phyloP scores from a whole-genome alignment of 2,329 filamentous ascomycete genomes.

The Neoascochyta sp. region DNA sequence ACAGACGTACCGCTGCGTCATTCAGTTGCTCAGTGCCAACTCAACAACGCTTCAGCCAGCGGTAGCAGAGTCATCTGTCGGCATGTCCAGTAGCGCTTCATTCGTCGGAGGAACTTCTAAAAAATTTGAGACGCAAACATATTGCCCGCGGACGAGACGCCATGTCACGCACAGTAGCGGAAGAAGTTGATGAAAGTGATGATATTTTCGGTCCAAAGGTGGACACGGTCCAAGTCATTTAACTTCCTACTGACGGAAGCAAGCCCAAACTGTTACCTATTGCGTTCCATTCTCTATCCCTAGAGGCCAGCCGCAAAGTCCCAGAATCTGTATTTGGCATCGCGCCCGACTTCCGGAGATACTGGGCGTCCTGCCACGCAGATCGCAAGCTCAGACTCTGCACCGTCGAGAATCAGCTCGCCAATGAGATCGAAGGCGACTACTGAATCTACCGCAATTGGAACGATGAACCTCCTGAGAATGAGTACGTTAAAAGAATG shows the following conservation, averaged over 20 bases:
- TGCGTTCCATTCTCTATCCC: background rate
- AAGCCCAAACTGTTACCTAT: slow-evolving; percentile 1
- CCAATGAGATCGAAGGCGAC: background rate
- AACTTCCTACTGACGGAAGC: slow-evolving; percentile 1
- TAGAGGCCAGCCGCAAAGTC: background rate
- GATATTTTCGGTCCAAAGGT: background rate
- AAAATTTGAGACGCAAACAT: slow-evolving; percentile 1
- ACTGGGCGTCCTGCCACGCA: slow-evolving; percentile 1
- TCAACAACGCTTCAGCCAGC: no score
- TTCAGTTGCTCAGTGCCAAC: no score
- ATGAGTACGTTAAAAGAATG: slow-evolving; percentile 1
- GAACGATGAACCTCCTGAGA: slow-evolving; percentile 1
- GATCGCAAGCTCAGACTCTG: slow-evolving; percentile 1
- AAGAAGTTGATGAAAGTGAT: background rate
- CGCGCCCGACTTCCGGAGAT: slow-evolving; percentile 1
- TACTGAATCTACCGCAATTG: slow-evolving; percentile 1
- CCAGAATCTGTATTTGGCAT: background rate
- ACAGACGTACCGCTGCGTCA: no score
- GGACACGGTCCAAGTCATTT: slow-evolving; percentile 1
- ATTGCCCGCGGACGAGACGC: background rate
- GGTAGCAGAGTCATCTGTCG: no score
- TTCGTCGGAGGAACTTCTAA: no score
- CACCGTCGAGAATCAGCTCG: background rate
- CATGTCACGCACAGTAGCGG: background rate
- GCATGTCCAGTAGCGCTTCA: no score